phyloP scores from a whole-genome alignment of 2,329 filamentous ascomycete genomes.

The Aspergillus aculeatus region DNA sequence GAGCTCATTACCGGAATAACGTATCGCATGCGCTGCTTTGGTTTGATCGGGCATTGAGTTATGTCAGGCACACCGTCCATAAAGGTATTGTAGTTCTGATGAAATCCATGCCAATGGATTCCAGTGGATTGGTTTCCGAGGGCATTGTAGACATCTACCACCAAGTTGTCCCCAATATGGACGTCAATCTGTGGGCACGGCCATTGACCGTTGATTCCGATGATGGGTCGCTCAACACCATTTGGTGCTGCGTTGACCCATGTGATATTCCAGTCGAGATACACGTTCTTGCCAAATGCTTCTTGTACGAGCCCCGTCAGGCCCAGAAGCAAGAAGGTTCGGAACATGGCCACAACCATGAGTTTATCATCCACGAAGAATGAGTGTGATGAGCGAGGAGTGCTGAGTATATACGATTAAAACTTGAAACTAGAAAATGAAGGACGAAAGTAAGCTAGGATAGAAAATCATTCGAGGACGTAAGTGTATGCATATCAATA shows the following conservation, averaged over 20 bases:
- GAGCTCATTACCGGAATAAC: constrained; percentile 54
- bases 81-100: constrained; percentile 63
- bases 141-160: constrained; percentile 41
- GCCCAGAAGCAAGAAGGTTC: background rate
- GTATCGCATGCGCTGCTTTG: constrained; percentile 67
- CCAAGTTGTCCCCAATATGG: constrained; percentile 37
- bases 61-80: constrained; percentile 70
- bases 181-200: constrained; percentile 58
- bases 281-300: constrained; percentile 35
- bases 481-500: background rate
- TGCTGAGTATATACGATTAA: background rate
- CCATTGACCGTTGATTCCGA: background rate
- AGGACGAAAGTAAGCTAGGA: background rate
- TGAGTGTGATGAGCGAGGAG: background rate
- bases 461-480: background rate
- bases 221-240: background rate
- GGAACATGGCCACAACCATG: constrained; percentile 1
- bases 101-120: constrained; percentile 68
- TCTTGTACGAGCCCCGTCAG: constrained; percentile 1
- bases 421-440: background rate
- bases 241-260: constrained; percentile 4
- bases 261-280: constrained; percentile 28
- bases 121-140: constrained; percentile 40
- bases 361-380: constrained; percentile 3
- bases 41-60: constrained; percentile 66